A percentile compares a stretch with the other conserved stretches of the same genome.
Evolutionary conservation across 139 green algal genomes (phyloP).

Genomic region (Monoraphidium neglectum): DNA sequence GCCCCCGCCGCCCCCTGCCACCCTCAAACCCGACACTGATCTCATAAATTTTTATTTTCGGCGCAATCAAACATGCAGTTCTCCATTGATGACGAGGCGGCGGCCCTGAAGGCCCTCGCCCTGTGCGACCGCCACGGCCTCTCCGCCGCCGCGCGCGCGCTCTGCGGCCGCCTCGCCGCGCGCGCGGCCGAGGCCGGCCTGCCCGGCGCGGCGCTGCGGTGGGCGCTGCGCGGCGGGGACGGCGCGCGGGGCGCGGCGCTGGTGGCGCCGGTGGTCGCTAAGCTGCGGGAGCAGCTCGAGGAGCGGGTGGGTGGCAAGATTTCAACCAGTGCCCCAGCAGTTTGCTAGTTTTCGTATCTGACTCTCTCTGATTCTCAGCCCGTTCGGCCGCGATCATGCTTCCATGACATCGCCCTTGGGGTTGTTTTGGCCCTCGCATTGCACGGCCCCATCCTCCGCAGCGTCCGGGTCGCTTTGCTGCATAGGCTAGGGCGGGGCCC

Average conservation of each 20-base stretch:
- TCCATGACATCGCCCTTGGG: too few species aligned
- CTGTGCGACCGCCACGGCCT: conserved; percentile 44
- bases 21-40: not conserved
- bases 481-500: too few species aligned
- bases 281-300: conserved; percentile 18
- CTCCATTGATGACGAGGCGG: conserved; percentile 12
- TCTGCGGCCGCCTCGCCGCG: conserved; percentile 38
- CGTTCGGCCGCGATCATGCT: too few species aligned
- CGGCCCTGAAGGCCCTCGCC: conserved; percentile 39
- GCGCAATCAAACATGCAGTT: conserved; percentile 47
- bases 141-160: conserved; percentile 12
- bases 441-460: too few species aligned
- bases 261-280: conserved; percentile 34
- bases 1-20: not conserved
- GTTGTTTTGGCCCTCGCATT: too few species aligned
- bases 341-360: too few species aligned
- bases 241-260: conserved; percentile 25
- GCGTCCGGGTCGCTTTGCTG: too few species aligned
- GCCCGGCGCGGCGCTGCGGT: conserved; percentile 31
- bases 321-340: too few species aligned
- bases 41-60: conserved; percentile 35
- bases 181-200: conserved; percentile 34
- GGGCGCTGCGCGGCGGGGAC: conserved; percentile 41
- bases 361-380: too few species aligned
- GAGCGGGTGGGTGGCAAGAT: conserved; percentile 20